phyloP scores from a whole-genome alignment of 352 stramenopile species.

The Globisporangium cystogenes region DNA sequence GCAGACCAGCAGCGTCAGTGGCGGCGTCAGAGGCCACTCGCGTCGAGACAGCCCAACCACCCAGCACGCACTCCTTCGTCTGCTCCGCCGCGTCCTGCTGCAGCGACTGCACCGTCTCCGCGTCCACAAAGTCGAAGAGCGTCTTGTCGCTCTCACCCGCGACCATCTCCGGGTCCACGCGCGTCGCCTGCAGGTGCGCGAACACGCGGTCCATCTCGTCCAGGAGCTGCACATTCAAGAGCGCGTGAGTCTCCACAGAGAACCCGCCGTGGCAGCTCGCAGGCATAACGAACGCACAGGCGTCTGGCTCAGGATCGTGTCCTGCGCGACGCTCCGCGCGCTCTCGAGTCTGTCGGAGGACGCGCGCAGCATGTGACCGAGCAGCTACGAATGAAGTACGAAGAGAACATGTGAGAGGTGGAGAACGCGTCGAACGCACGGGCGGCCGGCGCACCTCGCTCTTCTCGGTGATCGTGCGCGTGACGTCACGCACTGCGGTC shows the following conservation, averaged over 20 bases:
- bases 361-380: conserved; percentile 57
- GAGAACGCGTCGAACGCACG: background rate
- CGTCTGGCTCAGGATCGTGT: conserved; percentile 53
- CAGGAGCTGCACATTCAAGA: conserved; percentile 33
- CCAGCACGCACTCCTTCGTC: conserved; percentile 45
- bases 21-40: background rate
- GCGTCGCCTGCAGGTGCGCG: conserved; percentile 39
- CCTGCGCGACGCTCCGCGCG: conserved; percentile 32
- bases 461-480: conserved; percentile 66
- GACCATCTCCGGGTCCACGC: conserved; percentile 52
- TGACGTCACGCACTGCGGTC: conserved; percentile 49
- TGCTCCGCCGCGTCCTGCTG: conserved; percentile 74
- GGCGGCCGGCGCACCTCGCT: conserved; percentile 32
- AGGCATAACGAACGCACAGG: conserved; percentile 23
- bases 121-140: conserved; percentile 82
- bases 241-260: too few relatives aligned
- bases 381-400: conserved; percentile 22
- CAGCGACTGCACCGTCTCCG: conserved; percentile 70
- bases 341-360: conserved; percentile 59
- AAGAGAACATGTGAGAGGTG: background rate
- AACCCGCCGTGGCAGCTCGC: background rate
- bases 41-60: background rate
- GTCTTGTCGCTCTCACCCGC: conserved; percentile 54
- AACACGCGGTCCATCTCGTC: conserved; percentile 76
- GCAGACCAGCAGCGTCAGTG: background rate